Evolutionary conservation across 768 basidiomycete genomes (phyloP), one percentile per base, ranked within the genome.

Genomic region (Cystoderma amianthinum): DNA sequence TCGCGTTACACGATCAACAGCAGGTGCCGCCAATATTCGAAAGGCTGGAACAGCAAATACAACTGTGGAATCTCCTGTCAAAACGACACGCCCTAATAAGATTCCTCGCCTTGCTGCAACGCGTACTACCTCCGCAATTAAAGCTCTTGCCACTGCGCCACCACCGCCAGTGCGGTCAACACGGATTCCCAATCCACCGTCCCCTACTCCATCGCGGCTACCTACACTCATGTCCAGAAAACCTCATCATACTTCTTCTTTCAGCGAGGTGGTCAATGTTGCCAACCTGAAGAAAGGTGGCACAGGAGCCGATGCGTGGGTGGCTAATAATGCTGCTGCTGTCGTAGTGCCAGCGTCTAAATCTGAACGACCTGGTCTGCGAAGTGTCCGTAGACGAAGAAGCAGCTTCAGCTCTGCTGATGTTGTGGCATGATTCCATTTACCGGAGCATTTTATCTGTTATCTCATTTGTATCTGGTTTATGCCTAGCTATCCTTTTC

Each of bases 401-500:
- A 91, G 89, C 55, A 92, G 90, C 52, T 92, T 92, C 60, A 91
- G 90, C 56, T 71, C 82, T 42, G 88, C 85, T 3, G 89, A 92
- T 57, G 82, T 91, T 16, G 77, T 90, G 45, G 87, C 85, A 53
- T 91, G 66, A 61, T 18, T 7, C 18, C 25, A 28, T 9, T 36
- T 9, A 9, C 28, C 28, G 9, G 10, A 30, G 24, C 13, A 18
- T 16, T 9, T 39, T 33, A 18, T 11, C 9, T 15, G 9, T 9
- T 30, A 30, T 30, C 15, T 30, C 15, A 9, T 30, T 30, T 15
- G 15, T 30, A 15, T 9, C 28, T 9, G 28, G 28, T 35, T 33
- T 42, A 33, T 18, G 36, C 18, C 18, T 32, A 44, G 37, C 34
- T 36, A 32, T 41, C 20, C 41, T 41, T 39, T 44, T 46, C 36